Base-by-base conservation (phyloP, 192 early-diverging fungal genomes). In the Linnemannia hyalina region DNA sequence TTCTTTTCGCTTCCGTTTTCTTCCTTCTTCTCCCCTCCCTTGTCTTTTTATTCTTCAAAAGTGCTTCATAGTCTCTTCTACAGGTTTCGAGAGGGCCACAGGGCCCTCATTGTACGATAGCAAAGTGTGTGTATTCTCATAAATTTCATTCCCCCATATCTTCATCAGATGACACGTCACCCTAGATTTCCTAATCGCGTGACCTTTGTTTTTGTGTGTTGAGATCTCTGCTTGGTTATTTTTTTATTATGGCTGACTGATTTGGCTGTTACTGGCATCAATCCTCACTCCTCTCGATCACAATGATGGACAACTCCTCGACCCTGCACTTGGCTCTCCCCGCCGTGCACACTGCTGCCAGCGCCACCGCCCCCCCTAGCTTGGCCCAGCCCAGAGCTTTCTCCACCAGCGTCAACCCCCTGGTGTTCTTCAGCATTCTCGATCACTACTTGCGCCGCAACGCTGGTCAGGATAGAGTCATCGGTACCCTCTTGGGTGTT, bases 361-460 rank as follows among this genome's bases (percentile, higher is more conserved):
- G 72, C 52, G 84, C 84, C 80, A 68, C 79, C 26, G 69, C 79
- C 71, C 84, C 84, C 71, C 18, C 75, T 36, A 70, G 74, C 35
- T 55, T 86, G 78, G 84, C 89, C 46, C 88, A 90, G 71, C 89
- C 89, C 54, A 80, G 90, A 73, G 85, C 93, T n/a, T 91, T 93
- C 72, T 86, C 93, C 46, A 92, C 90, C 32, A 88, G 89, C 29
- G 90, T 96, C 73, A 93, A 92, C 71, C 98, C 98, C 41, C 90
- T 97, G 35, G 97, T 97, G 20, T 91, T 98, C 54, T 96, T 99
- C 85, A 93, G 96, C 44, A 95, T 99, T 72, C 93, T 99, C 23
- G 97, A 98, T 91, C 97, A 99, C 89, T 97, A 90, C 83, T 85
- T 97, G 78, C 95, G 97, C 57, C 94, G 96, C 74, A 94, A 96